These are phyloP conservation scores for Halophytophthora polymorphica DNA, from an alignment of 352 stramenopile species.

Conservation along the genomic window DNA sequence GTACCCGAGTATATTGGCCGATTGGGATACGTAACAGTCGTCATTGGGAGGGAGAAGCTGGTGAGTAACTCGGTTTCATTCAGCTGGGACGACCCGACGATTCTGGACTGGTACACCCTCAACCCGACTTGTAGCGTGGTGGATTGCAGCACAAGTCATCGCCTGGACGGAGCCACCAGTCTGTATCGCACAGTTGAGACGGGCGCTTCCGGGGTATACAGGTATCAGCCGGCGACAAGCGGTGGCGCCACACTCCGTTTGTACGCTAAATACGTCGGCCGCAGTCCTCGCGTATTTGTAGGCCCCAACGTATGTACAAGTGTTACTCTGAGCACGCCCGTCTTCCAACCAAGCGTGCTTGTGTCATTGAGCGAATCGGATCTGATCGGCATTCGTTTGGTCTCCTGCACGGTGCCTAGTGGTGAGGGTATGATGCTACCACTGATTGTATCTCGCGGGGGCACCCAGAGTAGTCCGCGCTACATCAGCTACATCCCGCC, in stretches of 20 bases:
- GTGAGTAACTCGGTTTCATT: slow-evolving; percentile 53
- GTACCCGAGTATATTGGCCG: slow-evolving; percentile 38
- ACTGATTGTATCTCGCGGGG: slow-evolving; percentile 32
- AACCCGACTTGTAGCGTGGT: slow-evolving; percentile 29
- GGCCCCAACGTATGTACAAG: slow-evolving; percentile 29
- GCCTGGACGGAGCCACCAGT: slow-evolving; percentile 38
- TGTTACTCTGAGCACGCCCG: slow-evolving; percentile 18
- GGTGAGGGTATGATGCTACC: slow-evolving; percentile 45
- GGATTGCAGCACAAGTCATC: slow-evolving; percentile 49
- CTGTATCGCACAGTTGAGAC: slow-evolving; percentile 33
- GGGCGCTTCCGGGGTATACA: slow-evolving; percentile 17
- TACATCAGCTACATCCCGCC: slow-evolving; percentile 56
- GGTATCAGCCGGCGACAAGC: slow-evolving; percentile 36
- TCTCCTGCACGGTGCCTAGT: slow-evolving; percentile 42
- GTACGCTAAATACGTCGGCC: slow-evolving; percentile 56
- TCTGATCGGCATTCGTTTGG: slow-evolving; percentile 29
- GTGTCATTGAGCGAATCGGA: slow-evolving; percentile 17
- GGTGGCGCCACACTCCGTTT: slow-evolving; percentile 45
- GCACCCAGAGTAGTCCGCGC: slow-evolving; percentile 33
- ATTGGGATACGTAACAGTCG: slow-evolving; percentile 47
- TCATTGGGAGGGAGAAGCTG: slow-evolving; percentile 36
- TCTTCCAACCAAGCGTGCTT: slow-evolving; percentile 21
- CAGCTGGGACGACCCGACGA: slow-evolving; percentile 53
- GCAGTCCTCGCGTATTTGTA: slow-evolving; percentile 33
- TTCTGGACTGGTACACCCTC: slow-evolving; percentile 60